These are phyloP conservation scores for Cystobasidium pallidum DNA, from an alignment of 1,284 basidiomycete genomes.

Conservation along the genomic window DNA sequence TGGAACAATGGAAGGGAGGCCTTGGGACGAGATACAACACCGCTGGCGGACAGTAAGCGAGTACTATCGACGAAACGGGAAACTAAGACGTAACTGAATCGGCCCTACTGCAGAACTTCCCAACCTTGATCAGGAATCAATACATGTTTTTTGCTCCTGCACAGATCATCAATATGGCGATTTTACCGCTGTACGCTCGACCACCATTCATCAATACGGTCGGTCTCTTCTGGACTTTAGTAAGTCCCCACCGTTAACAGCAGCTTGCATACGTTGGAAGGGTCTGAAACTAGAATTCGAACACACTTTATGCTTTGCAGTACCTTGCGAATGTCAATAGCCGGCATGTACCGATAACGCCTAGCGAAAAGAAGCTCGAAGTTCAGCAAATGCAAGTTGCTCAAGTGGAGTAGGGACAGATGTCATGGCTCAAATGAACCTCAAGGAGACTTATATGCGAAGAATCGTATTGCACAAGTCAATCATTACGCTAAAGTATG, in stretches of 20 bases:
- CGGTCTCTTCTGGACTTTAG: slow-evolving; percentile 46
- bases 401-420: slow-evolving; percentile 8
- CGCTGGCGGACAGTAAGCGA: slow-evolving; percentile 17
- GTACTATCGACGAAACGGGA: slow-evolving; percentile 34
- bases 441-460: no score
- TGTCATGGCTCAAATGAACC: no score
- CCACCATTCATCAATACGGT: slow-evolving; percentile 53
- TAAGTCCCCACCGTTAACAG: slow-evolving; percentile 1
- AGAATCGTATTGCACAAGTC: no score
- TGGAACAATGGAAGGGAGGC: slow-evolving; percentile 50
- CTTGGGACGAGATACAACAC: slow-evolving; percentile 45
- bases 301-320: background rate
- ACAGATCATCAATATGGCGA: slow-evolving; percentile 50
- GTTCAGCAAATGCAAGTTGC: slow-evolving; percentile 14
- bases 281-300: no score
- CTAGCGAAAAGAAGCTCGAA: slow-evolving; percentile 13
- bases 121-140: slow-evolving; percentile 40
- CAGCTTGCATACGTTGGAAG: no score
- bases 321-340: slow-evolving; percentile 32
- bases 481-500: no score
- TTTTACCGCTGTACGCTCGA: slow-evolving; percentile 51
- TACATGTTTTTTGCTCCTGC: slow-evolving; percentile 51
- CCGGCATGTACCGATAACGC: slow-evolving; percentile 20
- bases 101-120: slow-evolving; percentile 28
- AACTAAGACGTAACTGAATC: background rate